A percentile compares a stretch with the other conserved stretches of the same genome.
These are phyloP conservation scores for Baeospora myosura DNA, from an alignment of 1,284 basidiomycete species.

Conservation along the genomic window DNA sequence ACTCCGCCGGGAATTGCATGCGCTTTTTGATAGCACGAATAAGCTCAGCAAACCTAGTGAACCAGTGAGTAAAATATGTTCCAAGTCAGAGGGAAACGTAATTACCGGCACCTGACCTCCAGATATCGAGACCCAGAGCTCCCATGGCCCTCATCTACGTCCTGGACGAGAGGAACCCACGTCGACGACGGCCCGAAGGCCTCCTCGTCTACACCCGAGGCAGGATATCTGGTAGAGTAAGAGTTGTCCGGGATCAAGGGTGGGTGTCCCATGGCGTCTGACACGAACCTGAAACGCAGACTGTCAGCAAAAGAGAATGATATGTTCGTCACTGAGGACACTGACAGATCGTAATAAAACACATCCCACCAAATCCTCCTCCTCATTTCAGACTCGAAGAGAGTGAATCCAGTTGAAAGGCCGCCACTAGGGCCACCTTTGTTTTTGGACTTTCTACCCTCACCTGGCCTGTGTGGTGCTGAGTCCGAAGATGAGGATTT, in stretches of 20 bases:
- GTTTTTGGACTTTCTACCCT: neutral
- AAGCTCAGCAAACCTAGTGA: conserved; percentile 24
- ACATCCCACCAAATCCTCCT: conserved; percentile 70
- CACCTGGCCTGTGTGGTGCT: neutral
- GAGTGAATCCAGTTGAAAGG: conserved; percentile 28
- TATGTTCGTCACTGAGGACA: too few species aligned
- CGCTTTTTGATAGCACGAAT: conserved; percentile 28
- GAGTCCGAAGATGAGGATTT: neutral
- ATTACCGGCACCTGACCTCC: conserved; percentile 30
- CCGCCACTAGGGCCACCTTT: neutral
- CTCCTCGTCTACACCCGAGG: conserved; percentile 39
- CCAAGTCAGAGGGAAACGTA: conserved; percentile 10
- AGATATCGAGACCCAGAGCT: conserved; percentile 22
- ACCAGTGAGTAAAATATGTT: conserved; percentile 1
- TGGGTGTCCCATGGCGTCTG: conserved; percentile 54
- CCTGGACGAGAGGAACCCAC: conserved; percentile 15
- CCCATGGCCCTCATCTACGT: conserved; percentile 12
- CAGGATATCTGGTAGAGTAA: conserved; percentile 40
- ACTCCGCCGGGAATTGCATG: conserved; percentile 10
- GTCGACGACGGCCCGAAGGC: conserved; percentile 12
- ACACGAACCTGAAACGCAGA: conserved; percentile 45
- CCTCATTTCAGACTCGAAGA: conserved; percentile 53
- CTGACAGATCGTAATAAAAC: conserved; percentile 64
- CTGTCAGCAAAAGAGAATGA: neutral
- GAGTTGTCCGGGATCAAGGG: conserved; percentile 47